Base-by-base conservation (phyloP, 2,329 filamentous ascomycete species). In the Lecanicillium sp. region DNA sequence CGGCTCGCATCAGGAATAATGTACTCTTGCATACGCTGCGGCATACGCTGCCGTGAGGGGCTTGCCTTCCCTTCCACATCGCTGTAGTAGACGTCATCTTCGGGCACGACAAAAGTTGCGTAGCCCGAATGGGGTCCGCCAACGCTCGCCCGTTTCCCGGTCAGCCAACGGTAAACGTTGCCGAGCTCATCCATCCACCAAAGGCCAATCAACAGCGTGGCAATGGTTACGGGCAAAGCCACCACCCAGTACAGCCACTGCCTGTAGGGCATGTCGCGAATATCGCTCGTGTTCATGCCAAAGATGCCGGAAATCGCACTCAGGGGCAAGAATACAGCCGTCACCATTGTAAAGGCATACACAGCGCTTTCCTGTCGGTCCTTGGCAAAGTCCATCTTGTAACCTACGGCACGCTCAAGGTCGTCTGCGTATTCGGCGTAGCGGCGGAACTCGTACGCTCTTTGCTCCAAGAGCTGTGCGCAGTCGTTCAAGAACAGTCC, bases 271-370 rank as follows among this genome's bases (percentile, higher is more conserved):
- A 71, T 69, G 45, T 73, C 62, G 18, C 69, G 62, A 4, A 74
- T 57, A 46, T 73, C 71, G 35, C 53, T 55, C 4, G 68, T 69
- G 49, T 74, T 73, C 68, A 74, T 74, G 39, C 71, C 70, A 45
- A 74, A 69, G 40, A 72, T 63, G 48, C 64, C 66, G 10, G 67
- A 63, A 3, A 72, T 58, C 19, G 66, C 56, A 36, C 61, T 62
- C 6, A 72, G 56, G 1, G 69, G 68, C 11, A 72, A 49, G 45
- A 72, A 72, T 32, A 72, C 49, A 41, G 69, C 61, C 5, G 69
- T 71, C 9, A 69, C 65, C 35, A 72, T 59, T 4, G 69, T 71
- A 41, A 72, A 71, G 29, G 63, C 65, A 43, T 69, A 69, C 36
- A 71, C 65, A 33, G 68, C 66, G 28, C 62, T 61, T 39, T 70